Evolutionary conservation across 176 grass and related monocot genomes (phyloP).

Genomic region (Themeda triandra): DNA sequence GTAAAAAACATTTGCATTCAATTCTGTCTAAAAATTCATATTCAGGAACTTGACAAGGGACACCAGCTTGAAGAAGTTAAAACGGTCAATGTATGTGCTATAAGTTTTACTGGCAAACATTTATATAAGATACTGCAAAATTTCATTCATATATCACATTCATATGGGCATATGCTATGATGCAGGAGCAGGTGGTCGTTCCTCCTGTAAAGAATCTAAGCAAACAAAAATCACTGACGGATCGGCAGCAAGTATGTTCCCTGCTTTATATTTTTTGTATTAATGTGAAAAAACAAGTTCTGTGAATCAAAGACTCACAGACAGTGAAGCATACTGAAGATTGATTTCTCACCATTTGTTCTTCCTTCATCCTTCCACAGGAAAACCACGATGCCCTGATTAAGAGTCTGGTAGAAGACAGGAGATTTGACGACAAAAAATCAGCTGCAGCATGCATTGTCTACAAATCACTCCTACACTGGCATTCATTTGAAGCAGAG

Average conservation of each 20-base stretch:
- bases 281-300: not conserved
- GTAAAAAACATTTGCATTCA: conserved; percentile 9
- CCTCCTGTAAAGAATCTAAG: conserved; percentile 58
- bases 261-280: not conserved
- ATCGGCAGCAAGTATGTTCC: conserved; percentile 69
- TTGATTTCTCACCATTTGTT: conserved; percentile 25
- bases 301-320: conserved; percentile 5
- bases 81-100: conserved; percentile 37
- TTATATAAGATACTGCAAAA: conserved; percentile 18
- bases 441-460: conserved; percentile 77
- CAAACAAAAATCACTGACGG: conserved; percentile 82
- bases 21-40: conserved; percentile 34
- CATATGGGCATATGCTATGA: conserved; percentile 27
- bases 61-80: conserved; percentile 35
- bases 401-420: conserved; percentile 72
- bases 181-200: conserved; percentile 54
- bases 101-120: conserved; percentile 17
- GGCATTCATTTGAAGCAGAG: conserved; percentile 92
- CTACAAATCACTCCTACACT: conserved; percentile 82
- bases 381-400: conserved; percentile 93
- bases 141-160: not conserved
- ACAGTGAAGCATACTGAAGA: conserved; percentile 17
- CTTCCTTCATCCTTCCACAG: conserved; percentile 40
- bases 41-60: conserved; percentile 48
- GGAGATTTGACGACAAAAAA: conserved; percentile 63